Evolutionary conservation across 768 basidiomycete species (phyloP).

Genomic region (Favolaschia claudopus): DNA sequence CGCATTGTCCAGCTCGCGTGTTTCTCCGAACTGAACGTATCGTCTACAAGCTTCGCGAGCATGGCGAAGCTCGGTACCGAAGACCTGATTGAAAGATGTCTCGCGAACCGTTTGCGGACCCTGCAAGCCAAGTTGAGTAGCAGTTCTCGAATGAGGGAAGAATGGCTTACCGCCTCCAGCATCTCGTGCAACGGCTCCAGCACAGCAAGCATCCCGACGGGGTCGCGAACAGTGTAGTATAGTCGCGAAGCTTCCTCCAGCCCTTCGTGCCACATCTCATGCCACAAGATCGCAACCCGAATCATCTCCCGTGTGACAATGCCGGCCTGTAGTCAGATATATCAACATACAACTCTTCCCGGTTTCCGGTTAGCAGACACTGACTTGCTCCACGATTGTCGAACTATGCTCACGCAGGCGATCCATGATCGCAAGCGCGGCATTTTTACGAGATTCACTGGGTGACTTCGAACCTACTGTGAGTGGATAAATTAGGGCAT

Average conservation of each 20-base stretch:
- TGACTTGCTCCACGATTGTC: slow-evolving; percentile 84
- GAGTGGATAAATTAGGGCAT: slow-evolving; percentile 94
- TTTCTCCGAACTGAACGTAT: slow-evolving; percentile 87
- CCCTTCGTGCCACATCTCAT: slow-evolving; percentile 98
- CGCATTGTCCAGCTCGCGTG: slow-evolving; percentile 91
- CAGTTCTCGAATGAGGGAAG: background rate
- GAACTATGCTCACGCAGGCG: slow-evolving; percentile 93
- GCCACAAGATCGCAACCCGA: slow-evolving; percentile 98
- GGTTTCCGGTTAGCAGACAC: slow-evolving; percentile 4
- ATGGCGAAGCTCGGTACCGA: slow-evolving; percentile 90
- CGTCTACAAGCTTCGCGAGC: slow-evolving; percentile 91
- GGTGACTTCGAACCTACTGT: slow-evolving; percentile 98
- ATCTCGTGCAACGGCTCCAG: slow-evolving; percentile 93
- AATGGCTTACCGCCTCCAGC: slow-evolving; percentile 78
- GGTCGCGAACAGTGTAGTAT: slow-evolving; percentile 96
- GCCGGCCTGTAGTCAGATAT: slow-evolving; percentile 62
- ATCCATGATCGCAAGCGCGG: slow-evolving; percentile 90
- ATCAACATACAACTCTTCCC: slow-evolving; percentile 1
- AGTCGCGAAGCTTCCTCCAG: slow-evolving; percentile 96
- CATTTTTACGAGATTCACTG: slow-evolving; percentile 82
- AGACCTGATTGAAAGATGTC: slow-evolving; percentile 93
- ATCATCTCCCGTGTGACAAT: slow-evolving; percentile 95
- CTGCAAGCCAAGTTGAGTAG: slow-evolving; percentile 46
- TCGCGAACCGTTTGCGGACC: slow-evolving; percentile 95
- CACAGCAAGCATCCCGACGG: slow-evolving; percentile 94